Evolutionary conservation across 1,284 basidiomycete species (phyloP).

Genomic region (Leccinum huronense): DNA sequence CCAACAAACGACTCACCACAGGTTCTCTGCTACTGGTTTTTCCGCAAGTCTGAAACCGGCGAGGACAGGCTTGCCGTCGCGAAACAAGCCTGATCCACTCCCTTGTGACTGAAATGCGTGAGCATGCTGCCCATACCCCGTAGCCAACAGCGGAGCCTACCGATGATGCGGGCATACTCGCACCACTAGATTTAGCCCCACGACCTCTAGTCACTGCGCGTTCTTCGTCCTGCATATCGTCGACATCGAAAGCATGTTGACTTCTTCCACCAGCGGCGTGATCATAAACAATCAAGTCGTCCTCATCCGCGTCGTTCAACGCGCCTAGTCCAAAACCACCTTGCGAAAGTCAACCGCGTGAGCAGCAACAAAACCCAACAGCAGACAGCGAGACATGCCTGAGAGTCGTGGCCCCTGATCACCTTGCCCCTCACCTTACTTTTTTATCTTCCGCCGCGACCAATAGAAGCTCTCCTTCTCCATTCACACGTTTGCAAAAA

Average conservation of each 20-base stretch:
- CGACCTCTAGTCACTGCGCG: constrained; percentile 38
- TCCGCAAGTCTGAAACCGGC: constrained; percentile 76
- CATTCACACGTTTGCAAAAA: constrained; percentile 53
- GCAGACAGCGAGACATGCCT: constrained; percentile 39
- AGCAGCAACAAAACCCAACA: constrained; percentile 6
- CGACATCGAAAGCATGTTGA: constrained; percentile 68
- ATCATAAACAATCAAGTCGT: constrained; percentile 86
- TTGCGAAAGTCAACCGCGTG: constrained; percentile 27
- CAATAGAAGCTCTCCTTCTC: constrained; percentile 65
- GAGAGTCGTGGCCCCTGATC: constrained; percentile 52
- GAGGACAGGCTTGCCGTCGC: constrained; percentile 62
- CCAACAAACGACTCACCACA: constrained; percentile 48
- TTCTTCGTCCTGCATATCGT: constrained; percentile 63
- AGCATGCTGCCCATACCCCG: constrained; percentile 13
- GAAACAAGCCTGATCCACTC: constrained; percentile 47
- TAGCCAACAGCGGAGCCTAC: constrained; percentile 18
- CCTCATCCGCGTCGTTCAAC: constrained; percentile 84
- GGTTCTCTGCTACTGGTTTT: constrained; percentile 68
- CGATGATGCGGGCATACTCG: constrained; percentile 7
- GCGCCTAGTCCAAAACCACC: constrained; percentile 84
- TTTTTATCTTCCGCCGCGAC: constrained; percentile 84
- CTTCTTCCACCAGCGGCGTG: constrained; percentile 41
- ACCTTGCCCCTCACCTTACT: not conserved
- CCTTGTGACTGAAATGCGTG: constrained; percentile 39
- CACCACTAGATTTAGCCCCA: constrained; percentile 9